phyloP scores from a whole-genome alignment of 2,329 filamentous ascomycete species.

The Byssothecium circinans region DNA sequence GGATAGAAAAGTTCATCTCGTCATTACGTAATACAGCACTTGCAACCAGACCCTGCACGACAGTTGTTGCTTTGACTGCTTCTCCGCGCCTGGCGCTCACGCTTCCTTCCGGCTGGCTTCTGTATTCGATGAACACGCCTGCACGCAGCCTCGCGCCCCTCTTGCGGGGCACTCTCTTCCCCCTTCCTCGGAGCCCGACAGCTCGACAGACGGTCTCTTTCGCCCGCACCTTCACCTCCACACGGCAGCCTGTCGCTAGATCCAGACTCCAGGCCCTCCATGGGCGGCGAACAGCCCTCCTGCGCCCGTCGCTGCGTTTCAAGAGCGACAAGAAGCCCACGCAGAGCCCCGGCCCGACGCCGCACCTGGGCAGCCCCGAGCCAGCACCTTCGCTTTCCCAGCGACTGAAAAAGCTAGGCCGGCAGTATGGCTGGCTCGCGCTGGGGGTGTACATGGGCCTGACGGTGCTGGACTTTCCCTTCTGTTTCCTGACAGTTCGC shows the following conservation, averaged over 20 bases:
- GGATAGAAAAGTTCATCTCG: background rate
- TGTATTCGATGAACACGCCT: constrained; percentile 24
- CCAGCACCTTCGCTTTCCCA: constrained; percentile 62
- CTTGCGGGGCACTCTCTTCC: constrained; percentile 13
- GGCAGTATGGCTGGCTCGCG: constrained; percentile 93
- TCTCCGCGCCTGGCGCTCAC: background rate
- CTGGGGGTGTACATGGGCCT: constrained; percentile 86
- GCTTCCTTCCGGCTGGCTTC: background rate
- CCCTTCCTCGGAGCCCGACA: constrained; percentile 12
- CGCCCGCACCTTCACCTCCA: constrained; percentile 33
- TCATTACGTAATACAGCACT: background rate
- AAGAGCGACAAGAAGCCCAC: constrained; percentile 36
- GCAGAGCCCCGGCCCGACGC: constrained; percentile 41
- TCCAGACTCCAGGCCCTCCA: constrained; percentile 18
- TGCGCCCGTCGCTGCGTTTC: constrained; percentile 39
- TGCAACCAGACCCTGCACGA: constrained; percentile 15
- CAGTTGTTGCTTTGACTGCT: background rate
- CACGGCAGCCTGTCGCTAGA: constrained; percentile 14
- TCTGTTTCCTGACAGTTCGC: constrained; percentile 88
- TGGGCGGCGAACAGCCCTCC: constrained; percentile 21
- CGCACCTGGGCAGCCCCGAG: constrained; percentile 45
- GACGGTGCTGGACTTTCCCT: constrained; percentile 86
- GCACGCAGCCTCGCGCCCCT: constrained; percentile 28
- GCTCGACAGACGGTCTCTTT: constrained; percentile 17
- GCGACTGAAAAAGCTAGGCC: constrained; percentile 78